Percentiles rank a stretch among this genome's conserved stretches.
Evolutionary conservation across 768 basidiomycete genomes (phyloP).

Genomic region (Hydnomerulius pinastri): DNA sequence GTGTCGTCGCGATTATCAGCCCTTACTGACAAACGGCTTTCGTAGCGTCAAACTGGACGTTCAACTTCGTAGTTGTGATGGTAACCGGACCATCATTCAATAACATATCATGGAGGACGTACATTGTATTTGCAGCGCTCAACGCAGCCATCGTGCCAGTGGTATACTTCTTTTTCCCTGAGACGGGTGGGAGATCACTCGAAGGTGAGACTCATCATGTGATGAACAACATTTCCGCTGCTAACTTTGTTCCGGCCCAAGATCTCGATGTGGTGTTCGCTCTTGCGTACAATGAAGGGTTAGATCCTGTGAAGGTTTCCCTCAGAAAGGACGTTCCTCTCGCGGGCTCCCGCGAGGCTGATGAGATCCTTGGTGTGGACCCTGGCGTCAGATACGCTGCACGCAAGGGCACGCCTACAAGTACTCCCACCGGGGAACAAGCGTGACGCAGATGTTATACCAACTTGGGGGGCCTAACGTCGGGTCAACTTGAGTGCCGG

Average conservation of each 20-base stretch:
- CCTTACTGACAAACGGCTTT: background rate
- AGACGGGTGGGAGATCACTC: conserved; percentile 11
- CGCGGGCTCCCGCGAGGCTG: too few species aligned
- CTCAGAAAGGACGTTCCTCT: too few species aligned
- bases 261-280: too few species aligned
- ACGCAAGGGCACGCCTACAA: background rate
- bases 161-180: conserved; percentile 11
- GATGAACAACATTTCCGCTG: too few species aligned
- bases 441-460: too few species aligned
- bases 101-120: conserved; percentile 11
- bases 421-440: background rate
- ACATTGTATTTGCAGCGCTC: conserved; percentile 7
- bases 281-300: too few species aligned
- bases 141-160: conserved; percentile 7
- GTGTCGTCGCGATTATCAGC: background rate
- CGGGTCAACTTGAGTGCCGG: too few species aligned
- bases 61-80: conserved; percentile 15
- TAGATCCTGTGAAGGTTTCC: too few species aligned
- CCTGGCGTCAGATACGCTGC: background rate
- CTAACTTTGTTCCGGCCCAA: too few species aligned
- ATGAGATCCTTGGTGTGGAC: too few species aligned
- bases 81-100: conserved; percentile 8
- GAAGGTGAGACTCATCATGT: conserved; percentile 10
- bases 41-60: conserved; percentile 12
- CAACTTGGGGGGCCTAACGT: too few species aligned